Evolutionary conservation across 176 grass and related monocot genomes (phyloP), one percentile per base, ranked within the genome.

Genomic region (Rhynchospora tenuis): DNA sequence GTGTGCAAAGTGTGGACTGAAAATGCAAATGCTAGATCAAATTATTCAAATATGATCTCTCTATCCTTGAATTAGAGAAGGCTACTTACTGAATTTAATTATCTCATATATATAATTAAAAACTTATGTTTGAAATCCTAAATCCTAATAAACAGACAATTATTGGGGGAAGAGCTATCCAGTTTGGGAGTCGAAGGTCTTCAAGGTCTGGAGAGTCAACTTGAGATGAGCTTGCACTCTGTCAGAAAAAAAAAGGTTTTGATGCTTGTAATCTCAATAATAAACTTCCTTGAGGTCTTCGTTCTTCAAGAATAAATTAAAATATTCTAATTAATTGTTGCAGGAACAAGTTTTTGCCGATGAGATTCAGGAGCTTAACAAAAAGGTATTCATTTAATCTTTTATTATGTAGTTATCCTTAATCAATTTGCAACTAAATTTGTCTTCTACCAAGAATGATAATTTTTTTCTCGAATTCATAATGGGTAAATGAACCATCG

Each of bases 101-200:
- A 70, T 11, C 15, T 2, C 2, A 4, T 73, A 2, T 14, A 74
- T 51, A 23, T 52, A 75, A 14, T n/a, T 51, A 26, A 54, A 10
- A 75, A 9, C 1, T 75, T 0, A 28, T 55, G 14, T 76, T 38
- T 38, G 12, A 75, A 75, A 12, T 52, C 46, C 12, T 9, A 54
- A 38, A 38, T 38, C 33, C 33, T 38, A 38, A 38, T 38, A 4
- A 38, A 70, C 65, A 89, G 87, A 38, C 78, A 85, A 80, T 59
- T 89, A 84, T 85, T 89, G 64, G 87, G 87, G 60, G 83, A 89
- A 82, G 87, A 89, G 22, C 73, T 89, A 52, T 85, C 76, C 14
- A 43, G 50, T 62, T 65, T 85, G 50, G 80, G 76, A 57, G 76
- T 85, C 61, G 79, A 85, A 80, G 75, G 44, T 85, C 87, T 89